Percentiles rank a stretch among this genome's conserved stretches.
Evolutionary conservation across 2,329 filamentous ascomycete species (phyloP).

Genomic region (Fonsecaea erecta): DNA sequence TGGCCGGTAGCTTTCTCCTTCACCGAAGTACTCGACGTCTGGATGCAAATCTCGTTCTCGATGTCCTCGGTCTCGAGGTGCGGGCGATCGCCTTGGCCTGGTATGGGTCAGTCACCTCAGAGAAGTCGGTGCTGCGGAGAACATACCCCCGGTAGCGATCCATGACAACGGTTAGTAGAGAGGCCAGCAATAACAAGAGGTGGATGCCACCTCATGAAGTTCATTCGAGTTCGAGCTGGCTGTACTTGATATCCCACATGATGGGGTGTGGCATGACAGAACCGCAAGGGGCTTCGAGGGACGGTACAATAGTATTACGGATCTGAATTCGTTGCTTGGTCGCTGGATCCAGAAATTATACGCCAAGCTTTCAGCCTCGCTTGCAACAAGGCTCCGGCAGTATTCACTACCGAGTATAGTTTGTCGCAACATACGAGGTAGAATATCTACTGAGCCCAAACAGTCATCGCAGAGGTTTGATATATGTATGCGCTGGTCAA

Average conservation of each 20-base stretch:
- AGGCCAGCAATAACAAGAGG: neutral
- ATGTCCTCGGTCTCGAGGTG: constrained; percentile 28
- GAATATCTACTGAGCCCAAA: neutral
- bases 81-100: constrained; percentile 31
- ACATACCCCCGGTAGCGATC: constrained; percentile 31
- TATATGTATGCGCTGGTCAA: no score
- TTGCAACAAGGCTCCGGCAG: neutral
- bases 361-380: neutral
- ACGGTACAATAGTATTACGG: neutral
- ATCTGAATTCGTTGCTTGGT: neutral
- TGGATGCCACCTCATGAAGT: neutral
- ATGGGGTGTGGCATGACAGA: neutral
- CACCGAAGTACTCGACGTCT: constrained; percentile 37
- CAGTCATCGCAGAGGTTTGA: neutral
- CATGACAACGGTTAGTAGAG: constrained; percentile 12
- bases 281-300: neutral
- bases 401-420: neutral
- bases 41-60: constrained; percentile 27
- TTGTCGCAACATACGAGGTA: neutral
- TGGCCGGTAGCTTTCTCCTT: constrained; percentile 39
- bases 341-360: neutral
- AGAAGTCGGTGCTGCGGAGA: neutral
- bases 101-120: constrained; percentile 15
- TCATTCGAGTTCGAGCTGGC: neutral
- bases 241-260: neutral